phyloP scores from a whole-genome alignment of 2,329 filamentous ascomycete species.

The Sporothrix inflata region DNA sequence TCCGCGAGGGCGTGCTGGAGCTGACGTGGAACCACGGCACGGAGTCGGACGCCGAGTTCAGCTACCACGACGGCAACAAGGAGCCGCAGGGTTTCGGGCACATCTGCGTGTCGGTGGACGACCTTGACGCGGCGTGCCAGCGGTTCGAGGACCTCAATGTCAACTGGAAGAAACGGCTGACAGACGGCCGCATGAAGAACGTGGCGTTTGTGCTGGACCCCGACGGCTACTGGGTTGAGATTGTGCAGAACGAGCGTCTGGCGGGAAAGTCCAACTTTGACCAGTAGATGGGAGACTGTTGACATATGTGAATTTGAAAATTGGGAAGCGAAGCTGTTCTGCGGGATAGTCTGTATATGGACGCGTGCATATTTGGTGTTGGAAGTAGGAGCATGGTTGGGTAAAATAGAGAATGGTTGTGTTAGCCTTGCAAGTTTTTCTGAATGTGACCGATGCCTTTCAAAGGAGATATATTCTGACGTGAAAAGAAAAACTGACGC shows the following conservation, averaged over 20 bases:
- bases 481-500: neutral
- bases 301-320: neutral
- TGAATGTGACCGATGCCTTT: neutral
- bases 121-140: constrained; percentile 83
- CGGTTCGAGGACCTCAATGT: constrained; percentile 82
- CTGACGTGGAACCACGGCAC: constrained; percentile 84
- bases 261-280: constrained; percentile 58
- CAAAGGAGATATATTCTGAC: neutral
- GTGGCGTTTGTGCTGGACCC: constrained; percentile 90
- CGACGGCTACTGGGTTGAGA: constrained; percentile 81
- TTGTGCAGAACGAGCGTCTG: constrained; percentile 77
- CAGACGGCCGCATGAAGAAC: constrained; percentile 90
- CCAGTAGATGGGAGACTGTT: neutral
- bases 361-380: neutral
- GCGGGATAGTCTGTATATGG: neutral
- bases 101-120: constrained; percentile 85
- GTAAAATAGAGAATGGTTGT: neutral
- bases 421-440: neutral
- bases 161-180: constrained; percentile 93
- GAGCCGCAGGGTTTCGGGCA: constrained; percentile 94
- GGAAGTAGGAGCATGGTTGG: neutral
- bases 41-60: constrained; percentile 80
- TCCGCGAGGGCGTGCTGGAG: constrained; percentile 81
- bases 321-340: neutral
- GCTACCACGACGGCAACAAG: constrained; percentile 90